phyloP scores from a whole-genome alignment of 306 rosid species.

The Malus fusca region DNA sequence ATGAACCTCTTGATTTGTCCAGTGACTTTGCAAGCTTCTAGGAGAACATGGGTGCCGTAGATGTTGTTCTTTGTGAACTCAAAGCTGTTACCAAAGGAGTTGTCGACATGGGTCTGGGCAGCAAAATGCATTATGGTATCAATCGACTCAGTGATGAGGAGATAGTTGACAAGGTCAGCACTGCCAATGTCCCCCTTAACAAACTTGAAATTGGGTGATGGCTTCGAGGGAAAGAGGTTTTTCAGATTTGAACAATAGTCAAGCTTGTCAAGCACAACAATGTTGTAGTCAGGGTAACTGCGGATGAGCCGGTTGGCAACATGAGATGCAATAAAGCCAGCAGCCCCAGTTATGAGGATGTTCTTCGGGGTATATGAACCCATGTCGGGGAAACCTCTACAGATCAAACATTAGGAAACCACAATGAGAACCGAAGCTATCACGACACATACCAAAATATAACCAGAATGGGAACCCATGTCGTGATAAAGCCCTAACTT shows the following conservation, averaged over 20 bases:
- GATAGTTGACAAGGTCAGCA: constrained; percentile 90
- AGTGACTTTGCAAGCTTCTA: constrained; percentile 91
- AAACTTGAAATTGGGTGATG: constrained; percentile 79
- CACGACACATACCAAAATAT: background rate
- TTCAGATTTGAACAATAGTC: constrained; percentile 87
- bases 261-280: constrained; percentile 89
- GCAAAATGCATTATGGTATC: constrained; percentile 95
- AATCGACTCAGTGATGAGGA: constrained; percentile 68
- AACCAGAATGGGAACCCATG: no score
- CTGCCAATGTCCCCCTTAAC: constrained; percentile 92
- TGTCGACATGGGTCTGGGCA: constrained; percentile 94
- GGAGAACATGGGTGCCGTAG: constrained; percentile 82
- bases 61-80: constrained; percentile 96
- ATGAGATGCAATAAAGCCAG: constrained; percentile 93
- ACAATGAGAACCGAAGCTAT: background rate
- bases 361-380: constrained; percentile 72
- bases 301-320: constrained; percentile 84
- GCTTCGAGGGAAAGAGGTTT: constrained; percentile 66
- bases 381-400: constrained; percentile 44
- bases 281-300: constrained; percentile 65
- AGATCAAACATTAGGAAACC: background rate
- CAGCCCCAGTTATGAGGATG: constrained; percentile 89
- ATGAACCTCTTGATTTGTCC: constrained; percentile 88
- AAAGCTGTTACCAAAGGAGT: constrained; percentile 83
- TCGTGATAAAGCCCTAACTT: background rate